Evolutionary conservation across 2,329 filamentous ascomycete species (phyloP).

Genomic region (Rutstroemia sp.): DNA sequence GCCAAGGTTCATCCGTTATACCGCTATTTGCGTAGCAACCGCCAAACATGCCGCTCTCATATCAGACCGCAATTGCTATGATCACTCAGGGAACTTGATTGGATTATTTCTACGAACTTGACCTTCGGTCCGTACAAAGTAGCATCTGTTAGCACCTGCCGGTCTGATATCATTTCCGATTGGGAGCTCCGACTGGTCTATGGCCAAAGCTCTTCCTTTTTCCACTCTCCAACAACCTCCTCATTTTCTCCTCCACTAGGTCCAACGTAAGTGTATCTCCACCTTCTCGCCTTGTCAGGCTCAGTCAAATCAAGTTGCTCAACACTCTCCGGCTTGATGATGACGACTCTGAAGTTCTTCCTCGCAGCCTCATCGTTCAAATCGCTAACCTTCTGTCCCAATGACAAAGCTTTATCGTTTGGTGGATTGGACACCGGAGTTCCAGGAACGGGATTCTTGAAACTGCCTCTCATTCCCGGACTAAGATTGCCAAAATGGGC

Average conservation of each 20-base stretch:
- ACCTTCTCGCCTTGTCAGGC: conserved; percentile 47
- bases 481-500: conserved; percentile 85
- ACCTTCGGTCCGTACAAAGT: too few species aligned
- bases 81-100: not conserved
- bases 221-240: conserved; percentile 42
- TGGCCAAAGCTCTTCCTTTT: conserved; percentile 30
- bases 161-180: not conserved
- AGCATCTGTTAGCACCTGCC: not conserved
- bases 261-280: conserved; percentile 48
- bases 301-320: conserved; percentile 56
- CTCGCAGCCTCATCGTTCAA: conserved; percentile 57
- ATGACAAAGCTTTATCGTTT: conserved; percentile 33
- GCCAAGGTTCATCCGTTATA: not conserved
- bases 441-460: conserved; percentile 62
- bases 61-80: not conserved
- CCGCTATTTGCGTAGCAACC: not conserved
- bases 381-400: conserved; percentile 55
- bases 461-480: conserved; percentile 63
- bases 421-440: conserved; percentile 46
- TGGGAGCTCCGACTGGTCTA: conserved; percentile 6
- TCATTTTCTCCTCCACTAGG: conserved; percentile 41
- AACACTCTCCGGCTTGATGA: conserved; percentile 69
- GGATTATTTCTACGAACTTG: not conserved
- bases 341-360: conserved; percentile 69
- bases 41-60: not conserved